phyloP scores from a whole-genome alignment of 2,329 filamentous ascomycete genomes.

The Aspergillus piperis region DNA sequence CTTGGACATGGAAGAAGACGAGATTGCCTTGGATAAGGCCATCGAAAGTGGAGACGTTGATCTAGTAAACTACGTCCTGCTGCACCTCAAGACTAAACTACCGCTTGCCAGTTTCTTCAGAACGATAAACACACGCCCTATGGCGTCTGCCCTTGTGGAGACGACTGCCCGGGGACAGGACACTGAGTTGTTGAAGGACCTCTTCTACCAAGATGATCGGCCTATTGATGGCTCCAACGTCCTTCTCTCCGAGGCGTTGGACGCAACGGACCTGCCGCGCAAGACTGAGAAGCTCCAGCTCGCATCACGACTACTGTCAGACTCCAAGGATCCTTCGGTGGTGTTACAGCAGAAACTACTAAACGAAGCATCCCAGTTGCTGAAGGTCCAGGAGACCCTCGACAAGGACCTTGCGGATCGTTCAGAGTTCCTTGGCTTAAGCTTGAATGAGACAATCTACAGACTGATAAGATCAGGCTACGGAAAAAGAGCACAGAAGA shows the following conservation, averaged over 20 bases:
- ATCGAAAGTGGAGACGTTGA: constrained; percentile 95
- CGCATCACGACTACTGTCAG: constrained; percentile 77
- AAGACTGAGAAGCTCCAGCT: constrained; percentile 85
- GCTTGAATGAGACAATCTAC: constrained; percentile 89
- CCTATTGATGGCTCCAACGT: constrained; percentile 85
- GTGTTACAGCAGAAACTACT: constrained; percentile 71
- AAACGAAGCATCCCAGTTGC: constrained; percentile 75
- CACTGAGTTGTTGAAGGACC: constrained; percentile 79
- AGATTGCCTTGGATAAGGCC: constrained; percentile 91
- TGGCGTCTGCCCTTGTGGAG: constrained; percentile 88
- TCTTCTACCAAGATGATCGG: constrained; percentile 97
- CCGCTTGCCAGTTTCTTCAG: constrained; percentile 91
- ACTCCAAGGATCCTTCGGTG: constrained; percentile 72
- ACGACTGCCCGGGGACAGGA: constrained; percentile 78
- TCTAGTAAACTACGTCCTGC: constrained; percentile 82
- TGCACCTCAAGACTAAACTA: constrained; percentile 86
- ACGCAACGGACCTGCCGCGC: constrained; percentile 68
- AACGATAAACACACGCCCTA: constrained; percentile 79
- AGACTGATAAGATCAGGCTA: constrained; percentile 82
- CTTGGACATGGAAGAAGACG: constrained; percentile 92
- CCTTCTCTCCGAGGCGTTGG: constrained; percentile 79
- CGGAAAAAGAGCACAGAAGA: constrained; percentile 78
- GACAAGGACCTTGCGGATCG: constrained; percentile 74
- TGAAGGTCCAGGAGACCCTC: constrained; percentile 83
- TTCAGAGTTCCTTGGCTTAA: constrained; percentile 72